phyloP scores from a whole-genome alignment of 306 rosid genomes.

The Trifolium dubium region DNA sequence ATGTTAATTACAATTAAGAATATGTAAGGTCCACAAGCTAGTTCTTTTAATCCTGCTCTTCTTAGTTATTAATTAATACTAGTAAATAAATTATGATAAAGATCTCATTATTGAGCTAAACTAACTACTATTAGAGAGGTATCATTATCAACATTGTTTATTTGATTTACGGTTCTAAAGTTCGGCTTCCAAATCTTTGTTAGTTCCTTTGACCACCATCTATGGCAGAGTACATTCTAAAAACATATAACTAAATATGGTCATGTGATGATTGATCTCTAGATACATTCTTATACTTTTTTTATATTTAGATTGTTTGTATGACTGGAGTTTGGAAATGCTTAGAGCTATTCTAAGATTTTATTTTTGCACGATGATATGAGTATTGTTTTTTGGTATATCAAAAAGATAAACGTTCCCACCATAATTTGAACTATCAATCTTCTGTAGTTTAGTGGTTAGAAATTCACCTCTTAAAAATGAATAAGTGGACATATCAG shows the following conservation, averaged over 20 bases:
- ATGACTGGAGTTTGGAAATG: constrained; percentile 10
- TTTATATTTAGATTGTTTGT: constrained; percentile 33
- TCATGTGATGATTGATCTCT: constrained; percentile 50
- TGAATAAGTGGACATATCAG: too few species aligned
- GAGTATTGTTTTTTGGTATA: too few species aligned
- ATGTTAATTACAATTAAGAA: constrained; percentile 41
- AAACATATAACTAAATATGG: constrained; percentile 38
- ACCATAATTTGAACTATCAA: too few species aligned
- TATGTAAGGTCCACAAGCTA: constrained; percentile 31
- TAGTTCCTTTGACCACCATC: constrained; percentile 37
- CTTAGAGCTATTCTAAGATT: background rate
- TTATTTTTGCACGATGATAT: too few species aligned
- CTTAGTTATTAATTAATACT: constrained; percentile 22
- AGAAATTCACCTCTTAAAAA: too few species aligned
- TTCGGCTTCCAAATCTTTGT: constrained; percentile 32
- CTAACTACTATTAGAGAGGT: constrained; percentile 47
- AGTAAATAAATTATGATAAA: constrained; percentile 25
- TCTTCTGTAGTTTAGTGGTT: too few species aligned
- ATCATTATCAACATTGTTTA: background rate
- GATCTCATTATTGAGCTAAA: constrained; percentile 34
- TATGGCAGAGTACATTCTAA: constrained; percentile 1
- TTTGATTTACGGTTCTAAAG: constrained; percentile 7
- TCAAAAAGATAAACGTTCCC: too few species aligned
- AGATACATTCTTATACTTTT: constrained; percentile 6
- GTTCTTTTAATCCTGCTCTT: constrained; percentile 35